Conservation (phyloP, 805 yeast genomes). For the Hagleromyces aurorensis region DNA sequence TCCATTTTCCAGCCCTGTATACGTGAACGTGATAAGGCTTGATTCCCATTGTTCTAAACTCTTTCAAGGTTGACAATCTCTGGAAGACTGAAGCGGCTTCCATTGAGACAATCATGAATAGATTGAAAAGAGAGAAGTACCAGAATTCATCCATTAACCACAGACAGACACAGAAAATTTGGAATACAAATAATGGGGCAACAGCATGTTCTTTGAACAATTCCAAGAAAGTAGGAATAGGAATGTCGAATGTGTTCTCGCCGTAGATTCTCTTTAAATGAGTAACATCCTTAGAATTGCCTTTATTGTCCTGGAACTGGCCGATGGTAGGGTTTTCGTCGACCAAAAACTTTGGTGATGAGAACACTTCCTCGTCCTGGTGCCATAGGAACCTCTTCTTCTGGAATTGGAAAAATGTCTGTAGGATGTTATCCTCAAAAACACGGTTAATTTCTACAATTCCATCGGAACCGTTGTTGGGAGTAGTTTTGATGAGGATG, state of each 20-base stretch:
- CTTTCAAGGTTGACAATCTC: constrained; percentile 88
- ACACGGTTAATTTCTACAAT: constrained; percentile 55
- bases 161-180: constrained; percentile 86
- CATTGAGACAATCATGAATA: constrained; percentile 87
- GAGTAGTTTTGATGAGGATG: constrained; percentile 70
- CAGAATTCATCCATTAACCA: constrained; percentile 97
- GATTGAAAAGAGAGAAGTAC: constrained; percentile 87
- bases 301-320: constrained; percentile 47
- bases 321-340: constrained; percentile 51
- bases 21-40: constrained; percentile 79
- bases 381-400: constrained; percentile 82
- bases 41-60: constrained; percentile 95
- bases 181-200: constrained; percentile 96
- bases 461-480: constrained; percentile 80
- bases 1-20: constrained; percentile 66
- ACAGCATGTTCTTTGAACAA: constrained; percentile 95
- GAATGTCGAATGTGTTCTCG: constrained; percentile 83
- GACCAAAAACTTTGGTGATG: constrained; percentile 71
- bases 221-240: constrained; percentile 85
- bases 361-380: constrained; percentile 43
- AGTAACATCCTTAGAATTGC: constrained; percentile 48
- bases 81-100: constrained; percentile 94
- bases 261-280: constrained; percentile 59
- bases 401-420: constrained; percentile 74
- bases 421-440: constrained; percentile 50